phyloP scores from a whole-genome alignment of 805 yeast genomes.

The Starmerella sirachaensis region DNA sequence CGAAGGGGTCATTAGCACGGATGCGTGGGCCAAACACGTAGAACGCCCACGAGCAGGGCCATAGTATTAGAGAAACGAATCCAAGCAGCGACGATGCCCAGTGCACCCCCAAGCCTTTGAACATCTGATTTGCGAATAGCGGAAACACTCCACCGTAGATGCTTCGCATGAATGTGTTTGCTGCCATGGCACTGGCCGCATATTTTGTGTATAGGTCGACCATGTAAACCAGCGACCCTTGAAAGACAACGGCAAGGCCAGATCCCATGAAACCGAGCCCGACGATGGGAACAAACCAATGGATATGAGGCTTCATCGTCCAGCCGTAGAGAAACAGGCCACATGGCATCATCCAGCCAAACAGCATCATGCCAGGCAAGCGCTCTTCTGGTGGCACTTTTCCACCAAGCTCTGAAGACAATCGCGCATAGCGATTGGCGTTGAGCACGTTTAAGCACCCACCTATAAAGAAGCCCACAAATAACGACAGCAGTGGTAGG shows the following conservation, averaged over 20 bases:
- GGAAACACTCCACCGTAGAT: constrained; percentile 51
- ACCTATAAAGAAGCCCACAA: constrained; percentile 29
- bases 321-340: constrained; percentile 55
- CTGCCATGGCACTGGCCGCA: constrained; percentile 53
- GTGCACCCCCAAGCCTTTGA: constrained; percentile 36
- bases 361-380: constrained; percentile 40
- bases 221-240: constrained; percentile 49
- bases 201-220: constrained; percentile 48
- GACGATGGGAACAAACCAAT: constrained; percentile 47
- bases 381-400: constrained; percentile 50
- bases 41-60: constrained; percentile 42
- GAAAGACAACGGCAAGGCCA: constrained; percentile 47
- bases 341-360: constrained; percentile 37
- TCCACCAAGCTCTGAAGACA: constrained; percentile 29
- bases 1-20: constrained; percentile 19
- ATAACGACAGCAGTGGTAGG: constrained; percentile 28
- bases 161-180: constrained; percentile 46
- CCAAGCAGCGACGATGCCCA: constrained; percentile 47
- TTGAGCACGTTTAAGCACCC: constrained; percentile 24
- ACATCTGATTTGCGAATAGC: constrained; percentile 52
- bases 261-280: constrained; percentile 42
- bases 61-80: constrained; percentile 34
- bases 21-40: constrained; percentile 36
- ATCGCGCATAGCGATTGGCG: constrained; percentile 24
- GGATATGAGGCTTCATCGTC: constrained; percentile 38